Evolutionary conservation across 257 asterid genomes (phyloP).

Genomic region (Linderniella brevidens): DNA sequence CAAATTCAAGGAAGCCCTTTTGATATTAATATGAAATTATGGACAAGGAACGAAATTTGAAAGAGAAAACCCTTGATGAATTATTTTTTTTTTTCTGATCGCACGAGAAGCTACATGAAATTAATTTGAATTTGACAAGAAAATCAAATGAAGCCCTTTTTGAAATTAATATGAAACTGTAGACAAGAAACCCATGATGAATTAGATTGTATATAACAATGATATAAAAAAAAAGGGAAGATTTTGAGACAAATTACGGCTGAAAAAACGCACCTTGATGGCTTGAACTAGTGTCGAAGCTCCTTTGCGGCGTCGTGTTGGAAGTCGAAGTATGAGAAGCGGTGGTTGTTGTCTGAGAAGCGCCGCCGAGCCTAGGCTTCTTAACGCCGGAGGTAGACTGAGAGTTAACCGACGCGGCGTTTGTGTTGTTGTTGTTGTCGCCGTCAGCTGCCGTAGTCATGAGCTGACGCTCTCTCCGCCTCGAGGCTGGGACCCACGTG

Average conservation of each 20-base stretch:
- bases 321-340: slow-evolving; percentile 54
- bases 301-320: slow-evolving; percentile 43
- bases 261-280: slow-evolving; percentile 28
- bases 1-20: too few relatives aligned
- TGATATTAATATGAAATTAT: too few relatives aligned
- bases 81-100: too few relatives aligned
- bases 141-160: too few relatives aligned
- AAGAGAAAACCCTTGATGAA: too few relatives aligned
- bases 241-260: not conserved
- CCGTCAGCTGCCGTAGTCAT: not conserved
- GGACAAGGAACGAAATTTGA: too few relatives aligned
- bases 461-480: slow-evolving; percentile 4
- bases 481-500: slow-evolving; percentile 6
- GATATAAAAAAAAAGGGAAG: not conserved
- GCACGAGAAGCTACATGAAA: too few relatives aligned
- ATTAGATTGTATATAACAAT: too few relatives aligned
- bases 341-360: slow-evolving; percentile 5
- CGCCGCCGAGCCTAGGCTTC: slow-evolving; percentile 8
- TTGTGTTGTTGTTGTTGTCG: not conserved
- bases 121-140: too few relatives aligned
- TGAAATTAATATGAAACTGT: too few relatives aligned
- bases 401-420: not conserved
- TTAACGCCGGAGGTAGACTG: slow-evolving; percentile 5
- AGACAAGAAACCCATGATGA: too few relatives aligned
- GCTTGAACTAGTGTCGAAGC: slow-evolving; percentile 50